These are phyloP conservation scores for Leccinellum luteum DNA, from an alignment of 768 basidiomycete genomes.

Conservation along the genomic window DNA sequence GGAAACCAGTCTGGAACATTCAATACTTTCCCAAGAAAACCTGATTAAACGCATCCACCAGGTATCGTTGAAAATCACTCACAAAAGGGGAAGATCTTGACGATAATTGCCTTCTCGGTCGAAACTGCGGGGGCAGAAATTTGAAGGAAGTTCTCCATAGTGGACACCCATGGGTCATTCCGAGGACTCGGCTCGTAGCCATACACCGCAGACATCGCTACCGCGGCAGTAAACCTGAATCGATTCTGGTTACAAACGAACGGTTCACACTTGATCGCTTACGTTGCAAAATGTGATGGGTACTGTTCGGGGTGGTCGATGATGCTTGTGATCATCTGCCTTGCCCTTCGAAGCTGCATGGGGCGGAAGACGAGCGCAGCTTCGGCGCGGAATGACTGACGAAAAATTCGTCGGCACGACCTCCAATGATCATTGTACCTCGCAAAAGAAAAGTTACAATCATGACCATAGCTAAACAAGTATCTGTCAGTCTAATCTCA, in stretches of 20 bases:
- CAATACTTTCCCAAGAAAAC: slow-evolving; percentile 2
- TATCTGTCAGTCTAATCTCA: too few species aligned
- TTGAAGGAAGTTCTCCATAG: background rate
- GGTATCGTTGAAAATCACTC: background rate
- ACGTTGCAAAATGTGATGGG: background rate
- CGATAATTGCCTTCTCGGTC: slow-evolving; percentile 2
- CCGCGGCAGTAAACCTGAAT: slow-evolving; percentile 30
- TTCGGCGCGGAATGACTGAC: background rate
- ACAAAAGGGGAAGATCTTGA: slow-evolving; percentile 16
- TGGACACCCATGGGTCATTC: slow-evolving; percentile 12
- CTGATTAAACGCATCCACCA: background rate
- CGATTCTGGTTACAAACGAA: background rate
- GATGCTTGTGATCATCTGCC: background rate
- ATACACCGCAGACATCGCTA: slow-evolving; percentile 20
- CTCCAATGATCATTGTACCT: too few species aligned
- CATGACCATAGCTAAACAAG: too few species aligned
- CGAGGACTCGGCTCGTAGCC: slow-evolving; percentile 14
- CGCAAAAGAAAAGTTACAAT: too few species aligned
- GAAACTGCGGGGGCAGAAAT: background rate
- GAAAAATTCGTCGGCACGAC: background rate
- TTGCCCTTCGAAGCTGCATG: background rate
- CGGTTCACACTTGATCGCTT: background rate
- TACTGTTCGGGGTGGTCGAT: background rate
- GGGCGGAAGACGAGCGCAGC: background rate
- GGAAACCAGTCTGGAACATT: slow-evolving; percentile 36